Evolutionary conservation across 208 protist genomes (phyloP).

Genomic region (Wallacemonas sp.): DNA sequence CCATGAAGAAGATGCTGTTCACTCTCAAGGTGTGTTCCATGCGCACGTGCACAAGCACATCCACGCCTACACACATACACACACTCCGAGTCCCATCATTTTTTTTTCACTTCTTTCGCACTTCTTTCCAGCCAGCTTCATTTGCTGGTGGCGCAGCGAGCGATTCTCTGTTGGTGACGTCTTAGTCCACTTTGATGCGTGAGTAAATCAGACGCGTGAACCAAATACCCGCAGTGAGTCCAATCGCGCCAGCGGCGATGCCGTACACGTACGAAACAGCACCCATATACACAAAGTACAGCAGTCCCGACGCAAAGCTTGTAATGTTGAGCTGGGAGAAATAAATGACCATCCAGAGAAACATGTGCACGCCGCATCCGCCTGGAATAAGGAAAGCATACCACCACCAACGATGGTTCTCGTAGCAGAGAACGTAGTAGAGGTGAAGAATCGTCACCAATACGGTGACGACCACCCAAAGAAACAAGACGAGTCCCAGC

Average conservation of each 20-base stretch:
- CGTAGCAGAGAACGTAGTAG: slow-evolving; percentile 98
- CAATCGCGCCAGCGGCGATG: slow-evolving; percentile 78
- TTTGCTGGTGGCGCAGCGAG: background rate
- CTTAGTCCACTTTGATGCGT: slow-evolving; percentile 78
- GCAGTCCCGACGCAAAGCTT: slow-evolving; percentile 62
- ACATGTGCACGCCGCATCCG: slow-evolving; percentile 91
- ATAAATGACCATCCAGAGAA: slow-evolving; percentile 92
- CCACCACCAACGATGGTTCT: slow-evolving; percentile 99
- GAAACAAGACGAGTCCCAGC: slow-evolving; percentile 95
- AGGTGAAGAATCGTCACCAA: slow-evolving; percentile 97
- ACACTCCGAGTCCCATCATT: too few species aligned
- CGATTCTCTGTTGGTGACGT: too few species aligned
- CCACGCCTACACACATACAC: too few species aligned
- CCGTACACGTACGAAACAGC: slow-evolving; percentile 77
- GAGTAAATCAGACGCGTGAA: slow-evolving; percentile 88
- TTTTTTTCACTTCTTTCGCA: too few species aligned
- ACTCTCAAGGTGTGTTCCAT: too few species aligned
- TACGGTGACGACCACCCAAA: slow-evolving; percentile 93
- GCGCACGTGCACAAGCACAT: too few species aligned
- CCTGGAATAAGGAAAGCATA: slow-evolving; percentile 92
- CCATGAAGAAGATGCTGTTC: too few species aligned
- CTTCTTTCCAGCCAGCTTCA: too few species aligned
- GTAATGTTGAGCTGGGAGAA: slow-evolving; percentile 81
- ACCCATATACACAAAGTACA: slow-evolving; percentile 92
- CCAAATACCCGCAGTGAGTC: slow-evolving; percentile 61